Percentiles rank a stretch among this genome's conserved stretches.
Conservation (phyloP, 805 yeast genomes). For the Kuraishia cidri region DNA sequence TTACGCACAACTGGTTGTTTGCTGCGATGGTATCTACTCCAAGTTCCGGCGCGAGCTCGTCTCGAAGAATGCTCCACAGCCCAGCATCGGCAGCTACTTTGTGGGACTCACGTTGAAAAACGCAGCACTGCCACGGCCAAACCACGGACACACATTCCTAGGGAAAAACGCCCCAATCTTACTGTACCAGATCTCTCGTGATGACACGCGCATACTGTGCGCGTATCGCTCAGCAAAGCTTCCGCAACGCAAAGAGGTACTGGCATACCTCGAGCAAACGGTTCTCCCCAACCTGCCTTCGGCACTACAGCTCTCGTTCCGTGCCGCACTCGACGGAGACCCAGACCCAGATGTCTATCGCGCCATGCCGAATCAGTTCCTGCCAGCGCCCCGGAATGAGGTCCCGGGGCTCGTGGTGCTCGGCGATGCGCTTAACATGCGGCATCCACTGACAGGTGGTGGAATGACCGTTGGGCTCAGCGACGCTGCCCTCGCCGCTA, state of each 20-base stretch:
- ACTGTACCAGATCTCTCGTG: conserved; percentile 77
- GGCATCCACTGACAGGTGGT: conserved; percentile 98
- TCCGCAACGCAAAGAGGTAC: conserved; percentile 53
- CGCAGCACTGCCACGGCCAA: conserved; percentile 64
- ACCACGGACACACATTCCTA: conserved; percentile 85
- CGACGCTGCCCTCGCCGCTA: conserved; percentile 67
- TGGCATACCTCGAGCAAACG: conserved; percentile 45
- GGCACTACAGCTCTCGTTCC: conserved; percentile 56
- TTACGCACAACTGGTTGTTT: conserved; percentile 61
- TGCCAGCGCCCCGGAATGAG: conserved; percentile 67
- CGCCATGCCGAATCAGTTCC: conserved; percentile 90
- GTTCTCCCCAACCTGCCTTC: conserved; percentile 69
- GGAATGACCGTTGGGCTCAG: conserved; percentile 97
- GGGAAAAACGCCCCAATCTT: conserved; percentile 84
- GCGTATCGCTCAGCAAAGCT: conserved; percentile 69
- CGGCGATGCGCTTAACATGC: conserved; percentile 95
- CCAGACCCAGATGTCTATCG: conserved; percentile 44
- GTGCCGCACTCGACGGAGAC: conserved; percentile 35
- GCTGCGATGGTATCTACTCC: conserved; percentile 93
- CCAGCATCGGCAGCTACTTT: conserved; percentile 74
- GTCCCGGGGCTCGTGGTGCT: conserved; percentile 71
- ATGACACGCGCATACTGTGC: conserved; percentile 82
- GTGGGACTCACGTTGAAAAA: conserved; percentile 72
- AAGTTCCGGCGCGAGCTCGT: conserved; percentile 75
- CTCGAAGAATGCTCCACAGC: conserved; percentile 36